Evolutionary conservation across 768 basidiomycete species (phyloP), one percentile per base, ranked within the genome.

Genomic region (Psilocybe subaeruginosa): DNA sequence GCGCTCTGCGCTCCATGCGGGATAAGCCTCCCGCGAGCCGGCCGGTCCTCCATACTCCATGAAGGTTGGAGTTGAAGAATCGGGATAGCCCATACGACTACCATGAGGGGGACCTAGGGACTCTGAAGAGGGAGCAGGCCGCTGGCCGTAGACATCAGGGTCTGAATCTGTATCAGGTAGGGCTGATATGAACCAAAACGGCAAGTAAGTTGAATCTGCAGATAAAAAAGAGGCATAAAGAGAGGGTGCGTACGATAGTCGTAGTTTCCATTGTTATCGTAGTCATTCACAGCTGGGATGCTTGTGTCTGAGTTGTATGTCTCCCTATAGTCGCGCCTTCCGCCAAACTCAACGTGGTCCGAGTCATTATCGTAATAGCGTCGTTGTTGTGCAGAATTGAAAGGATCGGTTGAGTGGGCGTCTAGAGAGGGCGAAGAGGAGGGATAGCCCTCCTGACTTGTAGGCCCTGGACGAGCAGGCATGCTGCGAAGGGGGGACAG

Each of bases 1-100:
- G 12, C 92, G 89, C 54, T 99, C 97, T 43, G 87, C 76, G 8
- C 87, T 88, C 97, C 97, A 99, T 0, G 97, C 95, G 0, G 97
- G 92, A 71, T 98, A 98, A 41, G 94, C 87, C 68, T 98, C 95
- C 50, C 88, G 85, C 45, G 77, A 83, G 56, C 85, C 85, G 31
- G 79, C 75, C 3, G 83, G 74, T 11, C 80, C 79, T 39, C 75
- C 75, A 61, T 87, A 86, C 57, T 93, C 92, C 62, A 82, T 78
- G 67, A 87, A 91, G 0, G 90, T 87, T 0, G 91, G 88, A 30
- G 90, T 91, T 19, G 88, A 88, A 8, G 89, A 82, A 37, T 92
- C 89, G 1, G 89, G 87, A 31, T 82, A 81, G 31, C 81, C 85
- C 72, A 83, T 76, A 45, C 85, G 84, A 14, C 71, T 70, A 47